Evolutionary conservation across 2,329 filamentous ascomycete genomes (phyloP), one percentile per base, ranked within the genome.

Genomic region (Colletotrichum eleusines): DNA sequence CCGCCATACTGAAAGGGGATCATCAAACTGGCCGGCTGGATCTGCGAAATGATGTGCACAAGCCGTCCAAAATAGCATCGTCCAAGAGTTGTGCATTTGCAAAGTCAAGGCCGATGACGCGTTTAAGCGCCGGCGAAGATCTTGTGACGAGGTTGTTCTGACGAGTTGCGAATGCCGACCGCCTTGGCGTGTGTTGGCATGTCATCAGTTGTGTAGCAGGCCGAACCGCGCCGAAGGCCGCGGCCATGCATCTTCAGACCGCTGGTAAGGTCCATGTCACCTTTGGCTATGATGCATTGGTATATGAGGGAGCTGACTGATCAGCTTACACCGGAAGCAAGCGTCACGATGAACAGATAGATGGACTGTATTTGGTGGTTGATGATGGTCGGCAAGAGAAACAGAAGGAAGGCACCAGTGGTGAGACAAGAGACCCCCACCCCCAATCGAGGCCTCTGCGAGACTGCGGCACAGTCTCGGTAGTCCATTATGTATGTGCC

Each of bases 391-490:
- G 57, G 58, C 69, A 33, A 69, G 44, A 51, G 58, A 63, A 55
- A 67, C 68, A 63, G 50, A 71, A 28, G 38, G 55, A 70, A 28
- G 23, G 63, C 58, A 44, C 42, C 8, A n/a, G 42, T 58, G 35
- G 63, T 62, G 55, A 61, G 51, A 67, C 46, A 53, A n/a, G 40
- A 63, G 69, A 55, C 65, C 64, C 64, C 65, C 38, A 59, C 63
- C 55, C 50, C 46, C 33, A 14, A 3, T 54, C 35, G n/a, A 31
- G 26, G 66, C 54, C 38, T 63, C 55, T 59, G 64, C 59, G 48
- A 48, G 58, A 63, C 38, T 63, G 69, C 53, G 69, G 69, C 69
- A 31, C 69, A 63, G 69, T 53, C 48, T 63, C 58, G 53, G 69
- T 20, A 69, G 58, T 48, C 58, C 42, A 40, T 62, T 26, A 38